Conservation (phyloP, 257 asterid species). For the Rhazya stricta region DNA sequence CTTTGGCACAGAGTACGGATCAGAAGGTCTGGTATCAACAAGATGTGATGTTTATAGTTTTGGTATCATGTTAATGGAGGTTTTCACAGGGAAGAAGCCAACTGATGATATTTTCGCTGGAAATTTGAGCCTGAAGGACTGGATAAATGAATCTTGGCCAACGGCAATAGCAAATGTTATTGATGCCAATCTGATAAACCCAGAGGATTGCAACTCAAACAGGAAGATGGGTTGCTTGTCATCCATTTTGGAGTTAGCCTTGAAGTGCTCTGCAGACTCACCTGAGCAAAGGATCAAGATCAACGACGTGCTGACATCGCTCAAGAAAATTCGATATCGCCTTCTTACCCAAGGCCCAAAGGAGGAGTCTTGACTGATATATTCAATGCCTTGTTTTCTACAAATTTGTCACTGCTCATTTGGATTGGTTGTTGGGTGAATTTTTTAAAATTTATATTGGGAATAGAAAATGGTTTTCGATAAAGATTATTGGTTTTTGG, state of each 20-base stretch:
- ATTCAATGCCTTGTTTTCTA: too few species aligned
- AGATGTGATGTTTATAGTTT: conserved; percentile 40
- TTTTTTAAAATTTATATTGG: too few species aligned
- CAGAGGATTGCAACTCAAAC: conserved; percentile 3
- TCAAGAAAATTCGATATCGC: conserved; percentile 23
- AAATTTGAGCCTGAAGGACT: conserved; percentile 25
- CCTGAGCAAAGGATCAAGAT: conserved; percentile 32
- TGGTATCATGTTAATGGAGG: conserved; percentile 43
- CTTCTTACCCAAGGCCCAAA: background rate
- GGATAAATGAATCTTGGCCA: conserved; percentile 26
- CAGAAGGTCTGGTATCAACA: conserved; percentile 39
- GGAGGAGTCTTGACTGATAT: background rate
- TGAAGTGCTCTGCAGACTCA: conserved; percentile 30
- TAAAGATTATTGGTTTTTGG: too few species aligned
- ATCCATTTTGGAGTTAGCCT: conserved; percentile 29
- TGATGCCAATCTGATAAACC: conserved; percentile 23
- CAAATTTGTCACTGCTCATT: too few species aligned
- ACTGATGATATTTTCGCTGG: conserved; percentile 27
- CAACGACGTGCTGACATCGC: conserved; percentile 23
- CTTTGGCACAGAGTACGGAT: conserved; percentile 37
- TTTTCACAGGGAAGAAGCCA: conserved; percentile 34
- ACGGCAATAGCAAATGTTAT: conserved; percentile 3
- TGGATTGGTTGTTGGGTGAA: too few species aligned
- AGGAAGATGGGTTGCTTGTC: conserved; percentile 17
- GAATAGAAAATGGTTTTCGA: too few species aligned